Evolutionary conservation across 129 eudicot species (phyloP), one percentile per base, ranked within the genome.

Genomic region (Erigeron canadensis): DNA sequence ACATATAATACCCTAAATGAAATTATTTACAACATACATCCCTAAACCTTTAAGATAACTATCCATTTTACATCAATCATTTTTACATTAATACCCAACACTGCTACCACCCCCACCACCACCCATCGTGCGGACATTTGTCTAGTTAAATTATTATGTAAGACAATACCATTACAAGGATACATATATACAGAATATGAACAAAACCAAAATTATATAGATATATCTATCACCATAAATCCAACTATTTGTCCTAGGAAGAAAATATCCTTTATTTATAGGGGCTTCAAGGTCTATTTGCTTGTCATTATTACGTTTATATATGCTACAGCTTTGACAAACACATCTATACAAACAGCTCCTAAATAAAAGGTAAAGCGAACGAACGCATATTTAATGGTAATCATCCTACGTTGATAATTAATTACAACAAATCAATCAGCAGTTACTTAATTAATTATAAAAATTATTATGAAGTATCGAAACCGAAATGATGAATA

Each of bases 351-450:
- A 28, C 34, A 47, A 7, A 44, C 9, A 44, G 11, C 11, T 44
- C 11, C 11, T 44, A 12, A 44, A 44, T 28, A 28, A 28, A 44
- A 44, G 11, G 3, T 47, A 0, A 47, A 47, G 54, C 17, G 15
- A 12, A 2, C 17, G 16, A 47, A 47, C 15, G 5, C 3, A 10
- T 21, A 45, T 23, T 51, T 8, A 65, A n/a, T 57, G 13, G 13
- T 57, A 8, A 11, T 37, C 38, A 77, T 77, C 71, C 63, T 17
- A 69, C 64, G 34, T 16, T n/a, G 16, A 66, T 34, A 34, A 38
- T 16, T 17, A 67, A 56, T 56, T 7, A 77, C 70, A 69, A 2
- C 54, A 47, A 54, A 77, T 68, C 62, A 46, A 60, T 40, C 46
- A 60, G 37, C 75, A 5, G 62, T 48, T 50, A 39, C 58, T 34